Base-by-base conservation (phyloP, 2,329 filamentous ascomycete genomes). In the Thielaviopsis ethacetica region DNA sequence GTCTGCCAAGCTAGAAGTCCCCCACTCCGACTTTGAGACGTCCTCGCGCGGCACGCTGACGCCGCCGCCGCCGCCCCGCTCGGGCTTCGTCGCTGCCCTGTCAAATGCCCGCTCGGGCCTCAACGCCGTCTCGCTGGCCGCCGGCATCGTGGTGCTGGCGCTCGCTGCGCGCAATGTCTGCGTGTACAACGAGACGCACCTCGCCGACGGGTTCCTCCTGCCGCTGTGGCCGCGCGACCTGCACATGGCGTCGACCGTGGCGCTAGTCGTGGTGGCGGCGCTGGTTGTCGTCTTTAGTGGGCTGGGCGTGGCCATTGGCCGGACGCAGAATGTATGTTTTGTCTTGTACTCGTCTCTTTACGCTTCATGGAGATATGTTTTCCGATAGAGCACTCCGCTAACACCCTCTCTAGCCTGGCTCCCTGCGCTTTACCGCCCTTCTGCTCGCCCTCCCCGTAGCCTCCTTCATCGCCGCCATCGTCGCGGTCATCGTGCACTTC, bases 201-300 rank as follows among this genome's bases (percentile, higher is more conserved):
- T 79, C 17, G 65, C 76, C 0, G 66, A 66, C 19, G 72, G 75
- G 53, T 78, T 72, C 64, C 64, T 76, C 22, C 72, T 83, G 19
- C 72, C 79, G 0, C 65, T 84, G 54, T 84, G 81, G 81, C 81
- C 81, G 0, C 68, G 71, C 15, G 68, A 75, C 30, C 79, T 84
- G 65, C 75, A 83, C 65, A 66, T 81, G 38, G 72, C 77, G 54
- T 80, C 81, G 2, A 80, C 77, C 2, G 69, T 78, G 30, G 77
- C 79, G 9, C 70, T 83, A 26, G 73, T 83, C 19, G 73, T 71
- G 26, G 76, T 76, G 44, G 74, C 79, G 56, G 68, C 71, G 38
- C 68, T 83, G 53, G 72, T 82, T 9, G 66, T 76, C 6, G 58
- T 78, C 7, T 67, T 73, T 61, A 82, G 76, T 64, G 64, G 71